These are phyloP conservation scores for Euptelea pleiosperma DNA, from an alignment of 164 flowering plant genomes.

Conservation along the genomic window DNA sequence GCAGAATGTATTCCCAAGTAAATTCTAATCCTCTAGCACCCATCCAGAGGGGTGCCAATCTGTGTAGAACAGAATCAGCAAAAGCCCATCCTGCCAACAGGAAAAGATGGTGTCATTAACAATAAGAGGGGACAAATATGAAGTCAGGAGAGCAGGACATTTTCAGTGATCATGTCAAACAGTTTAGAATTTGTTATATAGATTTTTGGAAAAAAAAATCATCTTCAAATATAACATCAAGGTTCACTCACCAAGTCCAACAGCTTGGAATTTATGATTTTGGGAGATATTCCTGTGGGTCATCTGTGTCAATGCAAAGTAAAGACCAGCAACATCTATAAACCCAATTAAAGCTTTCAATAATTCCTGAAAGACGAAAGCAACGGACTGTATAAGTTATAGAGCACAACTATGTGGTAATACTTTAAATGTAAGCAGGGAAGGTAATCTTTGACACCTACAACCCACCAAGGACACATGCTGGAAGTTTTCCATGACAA, in stretches of 20 bases:
- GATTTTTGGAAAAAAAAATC: not conserved
- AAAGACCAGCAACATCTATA: conserved; percentile 95
- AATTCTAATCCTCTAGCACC: conserved; percentile 98
- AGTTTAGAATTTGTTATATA: not conserved
- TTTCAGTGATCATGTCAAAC: not conserved
- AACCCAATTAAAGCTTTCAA: conserved; percentile 90
- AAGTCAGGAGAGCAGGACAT: not conserved
- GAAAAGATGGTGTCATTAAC: not conserved
- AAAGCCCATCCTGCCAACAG: conserved; percentile 91
- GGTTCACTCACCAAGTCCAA: conserved; percentile 81
- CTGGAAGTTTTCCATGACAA: no score
- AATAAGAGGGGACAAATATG: not conserved
- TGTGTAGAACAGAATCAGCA: conserved; percentile 94
- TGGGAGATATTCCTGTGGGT: conserved; percentile 97
- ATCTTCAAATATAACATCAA: conserved; percentile 4
- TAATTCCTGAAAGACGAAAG: conserved; percentile 55
- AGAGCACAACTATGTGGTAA: no score
- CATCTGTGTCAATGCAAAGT: conserved; percentile 91
- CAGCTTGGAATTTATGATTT: conserved; percentile 96
- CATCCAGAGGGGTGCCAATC: conserved; percentile 97
- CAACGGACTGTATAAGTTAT: not conserved
- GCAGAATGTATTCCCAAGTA: conserved; percentile 93
- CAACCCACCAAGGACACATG: no score
- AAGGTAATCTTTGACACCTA: no score
- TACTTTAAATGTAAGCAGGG: no score